phyloP scores from a whole-genome alignment of 805 yeast species.

The Yarrowia hollandica region DNA sequence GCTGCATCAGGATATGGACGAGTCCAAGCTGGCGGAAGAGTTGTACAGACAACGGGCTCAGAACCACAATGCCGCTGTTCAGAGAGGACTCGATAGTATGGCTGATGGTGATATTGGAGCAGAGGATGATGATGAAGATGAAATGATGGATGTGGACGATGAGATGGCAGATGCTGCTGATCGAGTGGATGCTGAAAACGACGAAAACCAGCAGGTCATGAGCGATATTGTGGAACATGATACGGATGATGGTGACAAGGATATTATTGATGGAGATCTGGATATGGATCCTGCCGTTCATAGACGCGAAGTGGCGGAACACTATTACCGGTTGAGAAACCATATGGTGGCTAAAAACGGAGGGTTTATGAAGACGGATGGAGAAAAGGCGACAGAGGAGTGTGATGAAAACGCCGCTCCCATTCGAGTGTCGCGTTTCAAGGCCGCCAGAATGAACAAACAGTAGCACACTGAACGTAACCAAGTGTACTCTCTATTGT shows the following conservation, averaged over 20 bases:
- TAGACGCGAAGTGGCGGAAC: slow-evolving; percentile 51
- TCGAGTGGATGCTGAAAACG: slow-evolving; percentile 12
- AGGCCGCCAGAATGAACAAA: slow-evolving; percentile 47
- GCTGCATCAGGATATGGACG: slow-evolving; percentile 23
- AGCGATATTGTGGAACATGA: slow-evolving; percentile 35
- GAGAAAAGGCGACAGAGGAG: slow-evolving; percentile 63
- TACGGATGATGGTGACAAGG: slow-evolving; percentile 32
- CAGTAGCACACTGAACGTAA: no score
- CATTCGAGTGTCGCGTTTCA: slow-evolving; percentile 64
- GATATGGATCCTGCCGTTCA: slow-evolving; percentile 43
- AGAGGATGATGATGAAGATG: neutral
- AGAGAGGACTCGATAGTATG: neutral
- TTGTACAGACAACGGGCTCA: slow-evolving; percentile 15
- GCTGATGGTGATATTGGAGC: slow-evolving; percentile 20
- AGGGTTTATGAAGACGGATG: slow-evolving; percentile 49
- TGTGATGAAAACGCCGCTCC: slow-evolving; percentile 64
- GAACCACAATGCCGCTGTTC: slow-evolving; percentile 17
- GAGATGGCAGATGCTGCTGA: slow-evolving; percentile 11
- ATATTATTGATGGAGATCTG: slow-evolving; percentile 30
- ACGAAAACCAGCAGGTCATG: slow-evolving; percentile 31
- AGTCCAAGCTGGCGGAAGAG: slow-evolving; percentile 13
- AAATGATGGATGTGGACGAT: slow-evolving; percentile 8
- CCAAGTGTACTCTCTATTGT: no score
- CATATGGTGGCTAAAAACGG: slow-evolving; percentile 51
- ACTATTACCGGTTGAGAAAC: slow-evolving; percentile 59